phyloP scores from a whole-genome alignment of 495 filamentous ascomycete genomes.

The Paragyromitra xinjiangensis region DNA sequence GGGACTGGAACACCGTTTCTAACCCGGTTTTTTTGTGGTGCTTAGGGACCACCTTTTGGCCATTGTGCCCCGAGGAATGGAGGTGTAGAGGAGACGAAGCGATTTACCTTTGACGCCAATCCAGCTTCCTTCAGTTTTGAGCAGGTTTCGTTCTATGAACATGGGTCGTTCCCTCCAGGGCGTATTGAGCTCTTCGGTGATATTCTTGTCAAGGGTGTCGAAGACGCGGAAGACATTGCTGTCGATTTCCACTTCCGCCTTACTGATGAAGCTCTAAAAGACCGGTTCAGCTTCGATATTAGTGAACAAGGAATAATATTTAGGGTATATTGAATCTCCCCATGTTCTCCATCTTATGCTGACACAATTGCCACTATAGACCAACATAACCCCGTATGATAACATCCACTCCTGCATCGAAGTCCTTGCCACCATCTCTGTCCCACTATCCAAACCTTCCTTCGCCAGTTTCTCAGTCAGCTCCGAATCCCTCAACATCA shows the following conservation, averaged over 20 bases:
- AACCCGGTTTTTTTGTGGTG: background rate
- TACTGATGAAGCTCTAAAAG: constrained; percentile 6
- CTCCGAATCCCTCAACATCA: constrained; percentile 23
- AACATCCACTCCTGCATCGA: constrained; percentile 15
- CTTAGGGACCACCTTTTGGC: constrained; percentile 4
- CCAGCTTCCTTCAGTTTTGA: constrained; percentile 9
- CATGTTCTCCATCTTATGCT: background rate
- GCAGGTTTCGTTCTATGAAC: background rate
- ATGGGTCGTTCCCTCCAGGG: background rate
- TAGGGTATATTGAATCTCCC: background rate
- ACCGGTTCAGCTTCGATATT: constrained; percentile 3
- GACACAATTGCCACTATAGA: constrained; percentile 1
- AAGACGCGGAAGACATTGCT: background rate
- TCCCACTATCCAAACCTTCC: constrained; percentile 28
- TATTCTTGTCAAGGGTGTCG: constrained; percentile 23
- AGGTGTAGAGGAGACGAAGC: background rate
- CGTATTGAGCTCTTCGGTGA: constrained; percentile 9
- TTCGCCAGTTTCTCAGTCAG: background rate
- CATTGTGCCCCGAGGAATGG: constrained; percentile 2
- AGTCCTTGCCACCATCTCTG: constrained; percentile 30
- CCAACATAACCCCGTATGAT: background rate
- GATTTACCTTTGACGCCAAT: constrained; percentile 9
- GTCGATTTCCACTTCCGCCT: constrained; percentile 24
- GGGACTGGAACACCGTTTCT: background rate
- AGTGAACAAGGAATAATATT: constrained; percentile 4